phyloP scores from a whole-genome alignment of 202 grass and related monocot genomes.

The Carex sylvatica region DNA sequence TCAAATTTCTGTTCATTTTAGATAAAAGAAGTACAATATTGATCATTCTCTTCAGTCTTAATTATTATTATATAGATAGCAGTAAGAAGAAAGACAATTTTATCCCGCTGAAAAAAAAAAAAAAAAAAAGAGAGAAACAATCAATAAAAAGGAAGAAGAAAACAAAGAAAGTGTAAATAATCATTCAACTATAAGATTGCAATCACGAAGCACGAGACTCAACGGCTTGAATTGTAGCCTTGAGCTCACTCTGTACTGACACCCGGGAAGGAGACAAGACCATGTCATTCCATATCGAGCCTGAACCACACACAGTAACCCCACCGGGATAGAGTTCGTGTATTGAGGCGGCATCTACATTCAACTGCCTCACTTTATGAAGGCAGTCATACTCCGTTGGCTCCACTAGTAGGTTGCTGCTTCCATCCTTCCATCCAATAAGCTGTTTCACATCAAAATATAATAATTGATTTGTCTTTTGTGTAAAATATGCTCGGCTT shows the following conservation, averaged over 20 bases:
- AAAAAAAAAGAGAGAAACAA: background rate
- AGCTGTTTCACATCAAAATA: slow-evolving; percentile 31
- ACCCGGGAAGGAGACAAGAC: slow-evolving; percentile 39
- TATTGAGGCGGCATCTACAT: slow-evolving; percentile 57
- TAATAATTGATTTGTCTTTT: background rate
- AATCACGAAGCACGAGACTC: slow-evolving; percentile 28
- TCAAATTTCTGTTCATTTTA: background rate
- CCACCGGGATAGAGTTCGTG: slow-evolving; percentile 60
- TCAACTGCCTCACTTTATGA: slow-evolving; percentile 54
- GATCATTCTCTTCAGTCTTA: background rate
- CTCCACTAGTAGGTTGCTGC: slow-evolving; percentile 63
- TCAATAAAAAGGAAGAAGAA: background rate
- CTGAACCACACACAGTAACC: slow-evolving; percentile 42
- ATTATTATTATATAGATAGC: background rate
- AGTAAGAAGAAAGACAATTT: background rate
- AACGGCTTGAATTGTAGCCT: slow-evolving; percentile 34
- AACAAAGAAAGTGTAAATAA: background rate
- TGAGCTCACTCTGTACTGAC: slow-evolving; percentile 47
- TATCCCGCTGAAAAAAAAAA: background rate
- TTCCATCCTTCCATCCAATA: slow-evolving; percentile 78
- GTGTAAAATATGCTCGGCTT: background rate
- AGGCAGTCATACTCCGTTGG: slow-evolving; percentile 61
- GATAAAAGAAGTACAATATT: background rate
- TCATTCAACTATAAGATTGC: background rate
- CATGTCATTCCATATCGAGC: slow-evolving; percentile 72